These are phyloP conservation scores for Salvia rosmarinus DNA, from an alignment of 257 asterid genomes.

Conservation along the genomic window DNA sequence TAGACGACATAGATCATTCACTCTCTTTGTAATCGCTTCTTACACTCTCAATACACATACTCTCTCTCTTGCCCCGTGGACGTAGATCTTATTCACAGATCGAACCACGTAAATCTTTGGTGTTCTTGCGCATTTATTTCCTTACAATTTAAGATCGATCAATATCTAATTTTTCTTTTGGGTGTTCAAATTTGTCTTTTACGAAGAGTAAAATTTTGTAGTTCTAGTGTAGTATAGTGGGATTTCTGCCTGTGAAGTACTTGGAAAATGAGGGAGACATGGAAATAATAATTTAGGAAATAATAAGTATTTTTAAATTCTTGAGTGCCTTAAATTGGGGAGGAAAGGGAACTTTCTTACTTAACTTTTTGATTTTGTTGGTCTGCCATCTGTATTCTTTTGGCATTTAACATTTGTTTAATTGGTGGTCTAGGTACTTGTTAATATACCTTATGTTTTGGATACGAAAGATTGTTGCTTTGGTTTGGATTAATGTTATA, in stretches of 20 bases:
- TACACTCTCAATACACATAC: too few species aligned
- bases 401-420: constrained; percentile 27
- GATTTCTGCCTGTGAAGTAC: constrained; percentile 34
- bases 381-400: constrained; percentile 36
- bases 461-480: background rate
- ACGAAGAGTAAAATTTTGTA: background rate
- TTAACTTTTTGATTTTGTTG: constrained; percentile 31
- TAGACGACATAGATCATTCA: too few species aligned
- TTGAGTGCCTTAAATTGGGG: constrained; percentile 32
- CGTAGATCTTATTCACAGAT: too few species aligned
- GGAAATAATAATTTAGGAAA: background rate
- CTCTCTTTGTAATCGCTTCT: too few species aligned
- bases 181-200: too few species aligned
- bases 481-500: background rate
- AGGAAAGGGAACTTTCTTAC: background rate
- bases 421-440: constrained; percentile 14
- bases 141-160: too few species aligned
- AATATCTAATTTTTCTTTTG: too few species aligned
- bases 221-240: constrained; percentile 26
- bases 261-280: constrained; percentile 31
- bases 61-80: too few species aligned
- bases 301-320: background rate
- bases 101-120: too few species aligned
- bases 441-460: background rate
- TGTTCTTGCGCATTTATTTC: too few species aligned